These are phyloP conservation scores for Fusarium goolgardi DNA, from an alignment of 2,329 filamentous ascomycete species.

Conservation along the genomic window DNA sequence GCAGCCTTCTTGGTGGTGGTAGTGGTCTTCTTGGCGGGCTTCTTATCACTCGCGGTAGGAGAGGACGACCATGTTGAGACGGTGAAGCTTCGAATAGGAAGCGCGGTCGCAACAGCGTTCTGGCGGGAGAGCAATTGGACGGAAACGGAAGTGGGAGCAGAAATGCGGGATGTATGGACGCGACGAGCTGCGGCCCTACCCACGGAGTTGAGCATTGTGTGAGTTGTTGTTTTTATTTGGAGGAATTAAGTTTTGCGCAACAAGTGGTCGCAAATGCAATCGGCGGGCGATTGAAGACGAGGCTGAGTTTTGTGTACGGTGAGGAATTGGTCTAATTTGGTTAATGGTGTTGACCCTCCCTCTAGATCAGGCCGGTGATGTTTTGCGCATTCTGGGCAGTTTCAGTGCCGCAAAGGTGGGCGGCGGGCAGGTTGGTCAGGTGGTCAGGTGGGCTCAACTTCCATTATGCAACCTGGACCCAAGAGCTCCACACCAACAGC, in stretches of 20 bases:
- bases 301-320: constrained; percentile 23
- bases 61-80: constrained; percentile 47
- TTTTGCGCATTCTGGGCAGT: constrained; percentile 28
- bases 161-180: constrained; percentile 43
- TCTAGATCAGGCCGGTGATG: constrained; percentile 8
- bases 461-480: neutral
- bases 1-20: constrained; percentile 30
- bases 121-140: constrained; percentile 41
- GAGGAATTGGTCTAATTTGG: constrained; percentile 21
- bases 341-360: constrained; percentile 34
- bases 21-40: constrained; percentile 36
- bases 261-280: neutral
- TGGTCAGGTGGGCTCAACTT: constrained; percentile 28
- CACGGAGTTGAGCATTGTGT: constrained; percentile 57
- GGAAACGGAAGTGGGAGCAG: constrained; percentile 41
- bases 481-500: constrained; percentile 26
- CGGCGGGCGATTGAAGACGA: constrained; percentile 2
- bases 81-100: constrained; percentile 49
- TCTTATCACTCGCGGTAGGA: constrained; percentile 40
- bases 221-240: neutral
- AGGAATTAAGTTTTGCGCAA: neutral
- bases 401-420: constrained; percentile 28
- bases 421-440: constrained; percentile 4
- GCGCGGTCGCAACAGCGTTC: constrained; percentile 29
- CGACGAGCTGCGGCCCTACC: constrained; percentile 55